Base-by-base conservation (phyloP, 805 yeast species). In the Yarrowia porcina region DNA sequence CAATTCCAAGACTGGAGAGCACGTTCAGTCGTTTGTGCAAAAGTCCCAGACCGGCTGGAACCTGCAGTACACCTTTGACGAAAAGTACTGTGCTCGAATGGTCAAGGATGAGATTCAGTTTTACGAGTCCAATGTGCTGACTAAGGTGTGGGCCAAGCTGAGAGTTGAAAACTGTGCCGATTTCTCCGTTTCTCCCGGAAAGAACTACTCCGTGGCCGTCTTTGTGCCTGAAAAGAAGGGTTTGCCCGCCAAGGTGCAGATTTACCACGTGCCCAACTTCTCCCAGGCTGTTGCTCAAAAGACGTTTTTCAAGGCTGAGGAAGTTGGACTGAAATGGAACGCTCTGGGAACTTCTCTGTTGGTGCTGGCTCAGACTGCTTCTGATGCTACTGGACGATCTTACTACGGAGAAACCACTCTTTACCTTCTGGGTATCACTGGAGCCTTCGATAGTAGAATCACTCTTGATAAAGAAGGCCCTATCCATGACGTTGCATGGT, bases 351-450 rank as follows among this genome's bases (percentile, higher is more conserved):
- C 97, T 65, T 96, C 97, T 7, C 80, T 93, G 65, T 79, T 96
- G 71, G 97, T 97, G 52, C 82, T 92, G 69, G 96, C 97, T 5
- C 88, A 94, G 49, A 94, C 97, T 27, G 99, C 94, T 76, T 96
- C 93, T 69, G 99, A 94, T 76, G 81, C 94, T 32, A 83, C 96
- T 33, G 96, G 96, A 74, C 87, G 93, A 79, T 88, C 96, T 1
- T 94, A 94, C 77, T 94, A 94, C 73, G 99, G 99, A 68, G 98
- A 94, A 78, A 90, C 96, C 61, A 90, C 93, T 65, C 79, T 94
- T 68, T 94, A 93, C 73, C 75, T 94, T 65, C 81, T 96, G 68
- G 97, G 97, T 65, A 89, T 94, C 68, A 91, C 96, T 35, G 97
- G 97, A 13, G 84, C 92, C 39, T 92, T 90, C 70, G 96, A 93